These are phyloP conservation scores for Pleurotus cornucopiae DNA, from an alignment of 768 basidiomycete genomes.

Conservation along the genomic window DNA sequence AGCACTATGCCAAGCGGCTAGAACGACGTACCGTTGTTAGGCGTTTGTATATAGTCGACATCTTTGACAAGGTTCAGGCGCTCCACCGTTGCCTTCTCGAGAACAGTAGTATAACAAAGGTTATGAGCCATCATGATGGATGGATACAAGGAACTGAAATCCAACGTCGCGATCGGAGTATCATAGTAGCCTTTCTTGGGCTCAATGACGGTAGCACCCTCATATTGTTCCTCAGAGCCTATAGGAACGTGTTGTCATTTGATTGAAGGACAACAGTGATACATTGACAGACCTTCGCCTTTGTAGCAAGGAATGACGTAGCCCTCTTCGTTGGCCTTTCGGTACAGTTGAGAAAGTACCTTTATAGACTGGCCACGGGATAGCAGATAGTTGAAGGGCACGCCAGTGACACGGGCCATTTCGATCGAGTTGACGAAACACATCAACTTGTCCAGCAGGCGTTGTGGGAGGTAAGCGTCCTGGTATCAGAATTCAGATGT, in stretches of 20 bases:
- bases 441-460: conserved; percentile 96
- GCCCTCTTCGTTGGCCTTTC: conserved; percentile 87
- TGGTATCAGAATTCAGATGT: conserved; percentile 22
- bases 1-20: background rate
- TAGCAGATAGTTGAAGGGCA: conserved; percentile 95
- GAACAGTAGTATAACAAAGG: conserved; percentile 94
- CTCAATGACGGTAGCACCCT: conserved; percentile 98
- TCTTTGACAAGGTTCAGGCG: conserved; percentile 76
- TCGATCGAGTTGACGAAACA: conserved; percentile 98
- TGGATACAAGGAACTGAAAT: conserved; percentile 97
- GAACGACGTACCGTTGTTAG: conserved; percentile 75
- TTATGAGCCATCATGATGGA: conserved; percentile 99
- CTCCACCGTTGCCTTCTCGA: conserved; percentile 77
- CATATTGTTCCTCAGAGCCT: conserved; percentile 95
- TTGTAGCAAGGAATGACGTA: conserved; percentile 87
- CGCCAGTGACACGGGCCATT: conserved; percentile 99
- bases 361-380: conserved; percentile 98
- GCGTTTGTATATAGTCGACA: conserved; percentile 90
- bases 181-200: conserved; percentile 96
- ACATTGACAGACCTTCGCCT: conserved; percentile 60
- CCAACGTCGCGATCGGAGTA: conserved; percentile 93
- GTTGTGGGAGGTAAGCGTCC: conserved; percentile 98
- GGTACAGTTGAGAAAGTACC: conserved; percentile 92
- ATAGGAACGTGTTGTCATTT: background rate
- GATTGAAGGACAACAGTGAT: no score